Evolutionary conservation across 768 basidiomycete species (phyloP).

Genomic region (Lentinula guzmanii): DNA sequence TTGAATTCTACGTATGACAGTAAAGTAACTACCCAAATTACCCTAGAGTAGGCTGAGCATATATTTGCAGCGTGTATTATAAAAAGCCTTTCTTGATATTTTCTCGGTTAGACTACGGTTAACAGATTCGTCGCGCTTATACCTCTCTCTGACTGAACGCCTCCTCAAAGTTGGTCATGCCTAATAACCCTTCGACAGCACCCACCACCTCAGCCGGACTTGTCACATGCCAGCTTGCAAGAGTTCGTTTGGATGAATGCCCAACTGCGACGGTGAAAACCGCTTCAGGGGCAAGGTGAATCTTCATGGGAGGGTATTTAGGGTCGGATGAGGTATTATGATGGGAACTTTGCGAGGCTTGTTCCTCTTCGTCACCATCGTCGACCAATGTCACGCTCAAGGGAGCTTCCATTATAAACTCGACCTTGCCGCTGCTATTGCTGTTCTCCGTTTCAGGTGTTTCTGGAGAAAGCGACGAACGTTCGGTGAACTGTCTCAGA

Average conservation of each 20-base stretch:
- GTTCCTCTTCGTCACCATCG: slow-evolving; percentile 20
- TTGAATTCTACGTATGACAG: no score
- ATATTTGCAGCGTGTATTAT: not conserved
- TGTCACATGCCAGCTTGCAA: slow-evolving; percentile 91
- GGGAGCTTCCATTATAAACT: slow-evolving; percentile 49
- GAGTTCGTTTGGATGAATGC: slow-evolving; percentile 80
- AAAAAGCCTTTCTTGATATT: no score
- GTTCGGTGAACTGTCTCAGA: slow-evolving; percentile 52
- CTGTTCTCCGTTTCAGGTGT: not conserved
- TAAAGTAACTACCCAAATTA: no score
- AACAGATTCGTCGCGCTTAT: not conserved
- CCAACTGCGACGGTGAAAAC: slow-evolving; percentile 95
- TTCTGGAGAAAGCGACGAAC: slow-evolving; percentile 8
- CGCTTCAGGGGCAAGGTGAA: slow-evolving; percentile 59
- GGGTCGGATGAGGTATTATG: not conserved
- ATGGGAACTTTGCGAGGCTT: not conserved
- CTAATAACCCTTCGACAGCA: slow-evolving; percentile 64
- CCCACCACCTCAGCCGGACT: slow-evolving; percentile 67
- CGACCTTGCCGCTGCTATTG: not conserved
- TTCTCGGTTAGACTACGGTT: no score
- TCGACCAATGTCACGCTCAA: slow-evolving; percentile 47
- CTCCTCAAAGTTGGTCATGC: slow-evolving; percentile 39
- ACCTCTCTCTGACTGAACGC: not conserved
- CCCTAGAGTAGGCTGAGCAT: not conserved
- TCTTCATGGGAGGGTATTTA: slow-evolving; percentile 39